Evolutionary conservation across 225 moss, liverwort and hornwort genomes (phyloP), one percentile per base, ranked within the genome.

Genomic region (Rhytidiadelphus loreus): DNA sequence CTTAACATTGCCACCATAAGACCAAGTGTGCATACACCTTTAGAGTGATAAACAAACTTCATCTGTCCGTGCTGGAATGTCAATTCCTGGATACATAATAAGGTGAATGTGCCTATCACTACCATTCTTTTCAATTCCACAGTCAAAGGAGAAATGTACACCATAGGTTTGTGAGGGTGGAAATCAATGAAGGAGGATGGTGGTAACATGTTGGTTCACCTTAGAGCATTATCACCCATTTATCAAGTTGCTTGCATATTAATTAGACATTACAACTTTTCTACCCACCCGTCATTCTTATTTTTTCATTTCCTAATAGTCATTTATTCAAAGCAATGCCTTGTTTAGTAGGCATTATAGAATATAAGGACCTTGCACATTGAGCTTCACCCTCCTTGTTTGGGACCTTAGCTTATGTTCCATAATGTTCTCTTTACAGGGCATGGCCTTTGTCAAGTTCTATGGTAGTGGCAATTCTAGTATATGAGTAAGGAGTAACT

Each of bases 181-280:
- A 20, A 65, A 35, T 35, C n/a, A n/a, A n/a, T n/a, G n/a, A 11
- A 65, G 1, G 16, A 30, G 8, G 3, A 2, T 35, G 11, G 65
- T 19, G 18, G 2, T 33, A 64, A 64, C 4, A 6, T 10, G 6
- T 35, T 35, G 4, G 9, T 33, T 64, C 17, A 33, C 6, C 5
- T 64, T 64, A 33, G 1, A 64, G 20, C 2, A 7, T 11, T 39
- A 13, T 39, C 68, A 39, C 39, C 7, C 0, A 39, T 1, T 39
- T 13, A n/a, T 69, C 1, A 69, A 4, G 7, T 68, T 23, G 39
- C 4, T 2, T 1, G 0, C 1, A 1, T 68, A n/a, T n/a, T n/a
- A n/a, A 68, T 7, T 7, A 63, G 3, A 8, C 12, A 68, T n/a
- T 37, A 37, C 0, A 3, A 1, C 6, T 20, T 20, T 37, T 65